Base-by-base conservation (phyloP, 2,329 filamentous ascomycete genomes). In the Penicillium vulpinum region DNA sequence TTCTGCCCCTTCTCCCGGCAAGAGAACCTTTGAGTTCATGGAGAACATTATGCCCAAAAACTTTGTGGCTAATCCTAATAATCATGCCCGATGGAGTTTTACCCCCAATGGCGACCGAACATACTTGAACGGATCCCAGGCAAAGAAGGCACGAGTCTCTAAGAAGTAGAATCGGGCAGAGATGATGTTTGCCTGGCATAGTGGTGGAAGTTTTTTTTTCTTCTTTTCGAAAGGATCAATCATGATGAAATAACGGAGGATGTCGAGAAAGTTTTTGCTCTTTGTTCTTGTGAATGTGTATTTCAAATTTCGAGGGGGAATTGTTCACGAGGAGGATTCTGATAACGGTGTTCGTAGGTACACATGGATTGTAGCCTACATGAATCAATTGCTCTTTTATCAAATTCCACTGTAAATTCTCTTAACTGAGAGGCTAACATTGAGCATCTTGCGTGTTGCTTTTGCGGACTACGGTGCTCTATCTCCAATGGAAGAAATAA, bases 31-130 rank as follows among this genome's bases (percentile, higher is more conserved):
- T 22, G 40, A 55, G 13, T 67, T 64, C 26, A 36, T 54, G 44
- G 51, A 65, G 3, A 53, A 56, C 16, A 48, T 49, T 8, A 51
- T 61, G 5, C 64, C 69, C 11, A 10, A 24, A 10, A 24, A 53
- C 13, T 69, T 70, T 39, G 58, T 64, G 16, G 56, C 61, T 36
- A 69, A 70, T 35, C 65, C 66, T 6, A 58, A 63, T 33, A 67
- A 66, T 38, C 66, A 70, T 44, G 61, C 52, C 10, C 59, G 66
- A 26, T 70, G 65, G 57, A 16, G 50, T 28, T 31, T 60, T 26
- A 56, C 62, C 16, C 10, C 24, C 1, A n/a, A 50, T 13, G 66
- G 65, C 1, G 56, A 54, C 13, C 43, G 60, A 16, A 33, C 47
- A 7, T 67, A 67, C 46, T 48, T 69, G 46, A 67, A 65, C 44